These are phyloP conservation scores for Odontarrhena argentea DNA, from an alignment of 345 rosid species.

Conservation along the genomic window DNA sequence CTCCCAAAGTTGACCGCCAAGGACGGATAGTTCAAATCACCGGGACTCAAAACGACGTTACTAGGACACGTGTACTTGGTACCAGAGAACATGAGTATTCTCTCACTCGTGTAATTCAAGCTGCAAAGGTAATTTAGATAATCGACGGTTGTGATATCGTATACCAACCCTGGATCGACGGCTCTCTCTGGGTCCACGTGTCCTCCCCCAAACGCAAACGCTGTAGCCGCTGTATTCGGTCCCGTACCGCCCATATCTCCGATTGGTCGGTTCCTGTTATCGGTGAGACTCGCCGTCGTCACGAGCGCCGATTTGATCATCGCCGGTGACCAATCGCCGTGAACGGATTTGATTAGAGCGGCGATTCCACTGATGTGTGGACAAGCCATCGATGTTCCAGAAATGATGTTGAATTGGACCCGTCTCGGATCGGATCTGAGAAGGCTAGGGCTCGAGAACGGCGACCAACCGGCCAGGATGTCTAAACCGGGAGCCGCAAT, in stretches of 20 bases:
- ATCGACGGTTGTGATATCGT: slow-evolving; percentile 48
- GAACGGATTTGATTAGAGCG: slow-evolving; percentile 64
- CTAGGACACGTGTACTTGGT: slow-evolving; percentile 47
- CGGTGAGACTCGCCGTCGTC: slow-evolving; percentile 68
- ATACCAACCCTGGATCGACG: slow-evolving; percentile 61
- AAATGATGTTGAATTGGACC: slow-evolving; percentile 61
- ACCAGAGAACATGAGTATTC: slow-evolving; percentile 52
- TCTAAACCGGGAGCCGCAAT: slow-evolving; percentile 78
- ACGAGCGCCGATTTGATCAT: slow-evolving; percentile 84
- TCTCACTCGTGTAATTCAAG: slow-evolving; percentile 57
- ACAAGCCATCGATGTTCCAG: slow-evolving; percentile 93
- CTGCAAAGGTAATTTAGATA: slow-evolving; percentile 59
- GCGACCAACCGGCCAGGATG: slow-evolving; percentile 87
- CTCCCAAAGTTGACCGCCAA: slow-evolving; percentile 54
- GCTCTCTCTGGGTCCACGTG: slow-evolving; percentile 60
- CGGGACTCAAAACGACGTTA: slow-evolving; percentile 43
- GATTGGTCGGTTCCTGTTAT: slow-evolving; percentile 49
- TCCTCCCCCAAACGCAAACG: slow-evolving; percentile 68
- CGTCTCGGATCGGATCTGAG: slow-evolving; percentile 58
- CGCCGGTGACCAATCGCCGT: slow-evolving; percentile 76
- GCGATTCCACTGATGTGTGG: slow-evolving; percentile 86
- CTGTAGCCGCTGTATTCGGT: slow-evolving; percentile 45
- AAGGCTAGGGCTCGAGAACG: slow-evolving; percentile 49
- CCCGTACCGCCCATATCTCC: slow-evolving; percentile 35
- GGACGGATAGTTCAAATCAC: slow-evolving; percentile 65